These are phyloP conservation scores for Acacia crassicarpa DNA, from an alignment of 306 rosid genomes.

Conservation along the genomic window DNA sequence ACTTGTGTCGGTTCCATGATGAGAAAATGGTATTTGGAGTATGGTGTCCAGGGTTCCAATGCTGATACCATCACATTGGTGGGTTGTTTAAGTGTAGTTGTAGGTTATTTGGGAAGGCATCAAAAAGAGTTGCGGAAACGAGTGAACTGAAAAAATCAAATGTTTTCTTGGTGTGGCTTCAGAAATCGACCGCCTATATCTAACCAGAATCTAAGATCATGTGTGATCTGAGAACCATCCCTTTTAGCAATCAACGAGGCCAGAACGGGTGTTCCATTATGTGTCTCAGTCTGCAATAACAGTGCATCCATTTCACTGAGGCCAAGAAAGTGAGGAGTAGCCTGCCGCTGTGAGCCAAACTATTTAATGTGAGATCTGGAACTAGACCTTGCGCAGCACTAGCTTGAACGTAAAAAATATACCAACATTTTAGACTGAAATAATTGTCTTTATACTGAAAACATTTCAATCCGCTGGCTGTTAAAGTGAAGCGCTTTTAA, in stretches of 20 bases:
- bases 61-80: neutral
- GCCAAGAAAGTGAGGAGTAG: neutral
- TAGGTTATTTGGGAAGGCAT: slow-evolving; percentile 19
- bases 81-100: neutral
- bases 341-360: slow-evolving; percentile 3
- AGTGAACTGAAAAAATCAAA: slow-evolving; percentile 5
- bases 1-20: neutral
- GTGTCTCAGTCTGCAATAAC: neutral
- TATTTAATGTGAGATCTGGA: slow-evolving; percentile 15
- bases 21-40: neutral
- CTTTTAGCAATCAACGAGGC: neutral
- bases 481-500: slow-evolving; percentile 8
- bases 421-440: slow-evolving; percentile 5
- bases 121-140: slow-evolving; percentile 14
- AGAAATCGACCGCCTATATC: neutral
- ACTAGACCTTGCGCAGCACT: neutral
- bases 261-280: neutral
- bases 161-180: neutral
- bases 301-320: neutral
- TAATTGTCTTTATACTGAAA: slow-evolving; percentile 20
- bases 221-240: neutral
- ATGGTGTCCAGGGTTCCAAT: neutral
- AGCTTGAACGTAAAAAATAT: neutral
- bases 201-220: neutral
- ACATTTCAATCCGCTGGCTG: slow-evolving; percentile 2